phyloP scores from a whole-genome alignment of 768 basidiomycete species.

The Macrolepiota fuliginosa region DNA sequence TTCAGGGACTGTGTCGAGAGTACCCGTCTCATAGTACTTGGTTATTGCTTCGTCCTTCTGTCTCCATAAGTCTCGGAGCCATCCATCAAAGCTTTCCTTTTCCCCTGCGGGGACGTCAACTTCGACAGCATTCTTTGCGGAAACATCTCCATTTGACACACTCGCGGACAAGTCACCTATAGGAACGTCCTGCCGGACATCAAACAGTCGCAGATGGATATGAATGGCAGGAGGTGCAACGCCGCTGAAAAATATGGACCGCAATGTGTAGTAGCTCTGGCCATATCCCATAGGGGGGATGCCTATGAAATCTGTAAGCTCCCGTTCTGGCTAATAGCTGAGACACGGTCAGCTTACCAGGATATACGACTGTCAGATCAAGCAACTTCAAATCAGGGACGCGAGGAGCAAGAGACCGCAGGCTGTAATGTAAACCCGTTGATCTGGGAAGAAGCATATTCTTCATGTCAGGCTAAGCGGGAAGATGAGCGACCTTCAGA shows the following conservation, averaged over 20 bases:
- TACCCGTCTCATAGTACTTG: conserved; percentile 54
- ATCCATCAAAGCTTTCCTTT: conserved; percentile 69
- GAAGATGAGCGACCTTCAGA: background rate
- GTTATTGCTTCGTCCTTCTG: conserved; percentile 82
- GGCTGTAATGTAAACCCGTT: conserved; percentile 83
- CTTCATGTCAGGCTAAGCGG: conserved; percentile 65
- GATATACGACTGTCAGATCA: conserved; percentile 92
- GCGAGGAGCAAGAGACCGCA: conserved; percentile 77
- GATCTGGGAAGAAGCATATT: conserved; percentile 90
- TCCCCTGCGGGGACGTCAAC: conserved; percentile 57
- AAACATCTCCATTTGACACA: conserved; percentile 27
- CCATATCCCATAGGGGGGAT: conserved; percentile 80
- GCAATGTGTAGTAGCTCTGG: conserved; percentile 85
- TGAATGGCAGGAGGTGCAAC: conserved; percentile 84
- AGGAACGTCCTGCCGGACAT: conserved; percentile 65
- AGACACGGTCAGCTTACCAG: conserved; percentile 50
- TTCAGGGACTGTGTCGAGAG: conserved; percentile 33
- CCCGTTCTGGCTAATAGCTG: background rate
- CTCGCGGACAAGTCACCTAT: conserved; percentile 56
- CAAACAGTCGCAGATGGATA: conserved; percentile 81
- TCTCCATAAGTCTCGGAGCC: conserved; percentile 80
- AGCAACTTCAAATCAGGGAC: conserved; percentile 76
- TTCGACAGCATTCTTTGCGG: conserved; percentile 32
- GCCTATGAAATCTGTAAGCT: conserved; percentile 37
- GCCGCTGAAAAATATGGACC: conserved; percentile 81